Conservation (phyloP, 176 grass and related monocot species). For the Juncus effusus region DNA sequence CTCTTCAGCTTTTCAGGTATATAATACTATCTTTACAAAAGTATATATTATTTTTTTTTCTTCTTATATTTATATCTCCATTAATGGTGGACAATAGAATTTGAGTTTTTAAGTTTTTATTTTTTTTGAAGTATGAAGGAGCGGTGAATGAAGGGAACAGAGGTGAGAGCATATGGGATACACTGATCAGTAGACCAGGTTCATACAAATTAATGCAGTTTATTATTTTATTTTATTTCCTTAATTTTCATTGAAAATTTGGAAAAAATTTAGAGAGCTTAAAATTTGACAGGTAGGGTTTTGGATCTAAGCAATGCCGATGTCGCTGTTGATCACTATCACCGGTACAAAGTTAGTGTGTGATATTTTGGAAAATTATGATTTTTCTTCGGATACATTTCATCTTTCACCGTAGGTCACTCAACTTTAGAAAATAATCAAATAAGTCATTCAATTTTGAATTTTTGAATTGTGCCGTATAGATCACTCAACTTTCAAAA, state of each 20-base stretch:
- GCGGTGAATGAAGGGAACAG: conserved; percentile 73
- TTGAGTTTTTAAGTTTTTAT: conserved; percentile 18
- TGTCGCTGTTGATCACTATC: conserved; percentile 89
- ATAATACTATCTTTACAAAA: not conserved
- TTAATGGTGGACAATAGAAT: conserved; percentile 9
- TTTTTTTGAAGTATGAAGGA: conserved; percentile 69
- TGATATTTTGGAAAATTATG: too few relatives aligned
- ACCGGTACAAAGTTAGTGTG: conserved; percentile 74
- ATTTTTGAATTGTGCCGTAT: too few relatives aligned
- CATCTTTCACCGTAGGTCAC: too few relatives aligned
- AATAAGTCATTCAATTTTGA: too few relatives aligned
- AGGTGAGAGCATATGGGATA: conserved; percentile 92
- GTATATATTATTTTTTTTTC: conserved; percentile 5
- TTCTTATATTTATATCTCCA: conserved; percentile 11
- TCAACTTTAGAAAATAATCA: too few relatives aligned
- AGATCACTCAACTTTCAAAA: too few relatives aligned
- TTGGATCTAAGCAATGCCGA: conserved; percentile 98
- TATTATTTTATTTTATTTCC: not conserved
- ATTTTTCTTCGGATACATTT: too few relatives aligned
- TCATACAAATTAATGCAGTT: conserved; percentile 10
- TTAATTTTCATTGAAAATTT: conserved; percentile 17
- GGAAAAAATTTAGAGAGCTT: not conserved
- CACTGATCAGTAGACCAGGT: conserved; percentile 68
- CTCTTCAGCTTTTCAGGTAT: conserved; percentile 88
- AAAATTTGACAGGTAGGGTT: conserved; percentile 55